A percentile compares a stretch with the other conserved stretches of the same genome.
These are phyloP conservation scores for Malus sieversii DNA, from an alignment of 306 rosid species.

Conservation along the genomic window DNA sequence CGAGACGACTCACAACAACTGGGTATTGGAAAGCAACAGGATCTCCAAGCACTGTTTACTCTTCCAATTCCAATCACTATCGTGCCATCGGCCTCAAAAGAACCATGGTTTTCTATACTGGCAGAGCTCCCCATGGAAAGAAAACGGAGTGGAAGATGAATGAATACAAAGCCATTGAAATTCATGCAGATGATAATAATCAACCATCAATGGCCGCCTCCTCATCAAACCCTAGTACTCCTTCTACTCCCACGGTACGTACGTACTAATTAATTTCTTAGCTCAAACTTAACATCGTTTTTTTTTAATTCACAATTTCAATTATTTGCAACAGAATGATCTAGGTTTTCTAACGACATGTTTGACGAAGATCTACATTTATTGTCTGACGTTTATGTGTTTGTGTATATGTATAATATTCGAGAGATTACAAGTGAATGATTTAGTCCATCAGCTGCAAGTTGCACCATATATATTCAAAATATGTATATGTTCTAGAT, in stretches of 20 bases:
- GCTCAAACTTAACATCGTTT: too few relatives aligned
- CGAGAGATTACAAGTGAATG: too few relatives aligned
- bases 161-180: constrained; percentile 57
- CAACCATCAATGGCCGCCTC: not conserved
- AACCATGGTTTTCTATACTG: constrained; percentile 81
- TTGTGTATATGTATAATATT: too few relatives aligned
- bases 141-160: constrained; percentile 98
- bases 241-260: not conserved
- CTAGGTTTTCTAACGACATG: too few relatives aligned
- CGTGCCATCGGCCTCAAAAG: constrained; percentile 58
- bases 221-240: constrained; percentile 3
- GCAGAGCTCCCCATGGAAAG: constrained; percentile 65
- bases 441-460: too few relatives aligned
- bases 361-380: too few relatives aligned
- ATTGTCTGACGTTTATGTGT: too few relatives aligned
- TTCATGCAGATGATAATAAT: not conserved
- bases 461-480: too few relatives aligned
- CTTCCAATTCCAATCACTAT: constrained; percentile 26
- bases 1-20: constrained; percentile 52
- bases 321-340: too few relatives aligned
- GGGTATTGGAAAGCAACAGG: constrained; percentile 98
- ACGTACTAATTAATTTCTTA: too few relatives aligned
- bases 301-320: too few relatives aligned
- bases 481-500: too few relatives aligned
- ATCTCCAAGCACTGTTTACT: constrained; percentile 61